Conservation (phyloP, 2,329 filamentous ascomycete genomes). For the Cercospora janseana region DNA sequence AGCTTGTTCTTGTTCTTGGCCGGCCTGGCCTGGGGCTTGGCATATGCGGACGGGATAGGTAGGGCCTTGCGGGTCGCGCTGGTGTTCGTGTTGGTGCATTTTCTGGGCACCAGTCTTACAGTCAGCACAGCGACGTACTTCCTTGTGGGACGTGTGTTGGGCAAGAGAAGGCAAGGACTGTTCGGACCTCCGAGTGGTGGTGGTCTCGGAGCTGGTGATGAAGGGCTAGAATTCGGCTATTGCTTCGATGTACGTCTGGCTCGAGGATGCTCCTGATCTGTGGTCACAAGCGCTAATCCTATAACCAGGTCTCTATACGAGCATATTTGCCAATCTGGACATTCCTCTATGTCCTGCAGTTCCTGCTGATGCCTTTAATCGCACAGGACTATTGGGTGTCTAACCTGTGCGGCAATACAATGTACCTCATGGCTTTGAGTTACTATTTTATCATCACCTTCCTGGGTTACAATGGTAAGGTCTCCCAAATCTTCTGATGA, state of each 20-base stretch:
- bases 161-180: conserved; percentile 56
- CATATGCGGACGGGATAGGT: conserved; percentile 48
- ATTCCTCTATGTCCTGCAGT: conserved; percentile 66
- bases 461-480: conserved; percentile 61
- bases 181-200: conserved; percentile 53
- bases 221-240: conserved; percentile 67
- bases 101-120: conserved; percentile 59
- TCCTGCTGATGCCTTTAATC: conserved; percentile 63
- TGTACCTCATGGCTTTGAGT: conserved; percentile 63
- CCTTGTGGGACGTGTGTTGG: conserved; percentile 60
- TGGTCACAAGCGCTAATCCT: conserved; percentile 48
- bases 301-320: conserved; percentile 51
- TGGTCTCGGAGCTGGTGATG: conserved; percentile 33
- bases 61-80: conserved; percentile 47
- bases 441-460: conserved; percentile 70
- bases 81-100: conserved; percentile 57
- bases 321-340: conserved; percentile 68
- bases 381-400: conserved; percentile 56
- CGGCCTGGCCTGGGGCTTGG: conserved; percentile 59
- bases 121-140: conserved; percentile 64
- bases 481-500: neutral
- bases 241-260: conserved; percentile 62
- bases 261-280: conserved; percentile 27
- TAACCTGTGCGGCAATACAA: conserved; percentile 62
- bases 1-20: conserved; percentile 61